Evolutionary conservation across 805 yeast species (phyloP).

Genomic region (Suhomyces emberorum): DNA sequence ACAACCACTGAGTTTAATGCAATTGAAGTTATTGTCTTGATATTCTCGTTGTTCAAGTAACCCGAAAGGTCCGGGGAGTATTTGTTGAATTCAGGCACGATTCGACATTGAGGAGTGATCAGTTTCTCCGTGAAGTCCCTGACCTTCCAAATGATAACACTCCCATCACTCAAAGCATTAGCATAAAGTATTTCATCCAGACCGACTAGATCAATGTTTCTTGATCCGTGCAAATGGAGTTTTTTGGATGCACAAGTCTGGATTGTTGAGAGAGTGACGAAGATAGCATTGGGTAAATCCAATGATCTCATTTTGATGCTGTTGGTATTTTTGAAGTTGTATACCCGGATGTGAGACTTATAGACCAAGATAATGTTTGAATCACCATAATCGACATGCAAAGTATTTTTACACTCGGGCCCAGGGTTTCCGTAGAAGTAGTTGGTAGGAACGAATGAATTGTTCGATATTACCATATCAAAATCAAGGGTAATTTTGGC

Average conservation of each 20-base stretch:
- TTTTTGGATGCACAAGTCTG: conserved; percentile 15
- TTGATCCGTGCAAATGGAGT: conserved; percentile 1
- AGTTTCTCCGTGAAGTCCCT: conserved; percentile 21
- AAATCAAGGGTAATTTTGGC: conserved; percentile 15
- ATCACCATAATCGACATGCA: conserved; percentile 35
- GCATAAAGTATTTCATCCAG: conserved; percentile 41
- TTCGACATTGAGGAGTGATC: conserved; percentile 14
- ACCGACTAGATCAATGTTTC: conserved; percentile 30
- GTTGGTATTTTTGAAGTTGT: conserved; percentile 15
- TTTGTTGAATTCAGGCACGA: conserved; percentile 22
- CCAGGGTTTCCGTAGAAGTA: conserved; percentile 8
- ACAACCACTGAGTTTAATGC: conserved; percentile 34
- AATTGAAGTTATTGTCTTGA: conserved; percentile 19
- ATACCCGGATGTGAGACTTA: conserved; percentile 18
- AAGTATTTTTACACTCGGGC: conserved; percentile 7
- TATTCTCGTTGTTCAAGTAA: conserved; percentile 4
- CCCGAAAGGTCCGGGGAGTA: conserved; percentile 7
- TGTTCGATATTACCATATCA: conserved; percentile 7
- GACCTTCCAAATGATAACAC: conserved; percentile 42
- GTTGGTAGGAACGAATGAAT: conserved; percentile 5
- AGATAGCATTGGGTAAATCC: conserved; percentile 13
- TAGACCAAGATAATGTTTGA: conserved; percentile 24
- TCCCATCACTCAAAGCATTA: conserved; percentile 37
- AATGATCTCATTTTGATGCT: conserved; percentile 4
- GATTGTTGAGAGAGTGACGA: conserved; percentile 13